A percentile compares a stretch with the other conserved stretches of the same genome.
phyloP scores from a whole-genome alignment of 768 basidiomycete genomes.

The Lactifluus pinguis region DNA sequence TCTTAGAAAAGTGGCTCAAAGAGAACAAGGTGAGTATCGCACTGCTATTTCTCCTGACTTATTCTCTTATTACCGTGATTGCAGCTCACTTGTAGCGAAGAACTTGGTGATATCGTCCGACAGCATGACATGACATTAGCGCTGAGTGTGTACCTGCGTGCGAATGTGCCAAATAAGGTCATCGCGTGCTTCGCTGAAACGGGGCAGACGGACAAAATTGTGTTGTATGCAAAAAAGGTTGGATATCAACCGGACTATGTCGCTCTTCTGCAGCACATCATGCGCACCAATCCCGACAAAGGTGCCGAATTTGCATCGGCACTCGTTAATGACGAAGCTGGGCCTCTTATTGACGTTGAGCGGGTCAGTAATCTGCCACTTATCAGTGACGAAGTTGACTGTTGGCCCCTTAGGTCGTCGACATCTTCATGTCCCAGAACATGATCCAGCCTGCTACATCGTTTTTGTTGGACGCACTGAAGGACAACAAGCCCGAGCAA shows the following conservation, averaged over 20 bases:
- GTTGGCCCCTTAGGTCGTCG: constrained; percentile 60
- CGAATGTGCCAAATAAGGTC: constrained; percentile 97
- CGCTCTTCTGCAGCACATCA: constrained; percentile 87
- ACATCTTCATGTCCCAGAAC: constrained; percentile 99
- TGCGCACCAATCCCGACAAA: constrained; percentile 94
- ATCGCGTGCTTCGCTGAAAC: constrained; percentile 99
- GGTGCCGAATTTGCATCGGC: constrained; percentile 97
- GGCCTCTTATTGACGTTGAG: constrained; percentile 89
- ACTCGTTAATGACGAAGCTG: constrained; percentile 86
- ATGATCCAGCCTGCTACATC: constrained; percentile 99
- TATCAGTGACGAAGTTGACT: not conserved
- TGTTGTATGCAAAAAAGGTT: constrained; percentile 96
- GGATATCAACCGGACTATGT: constrained; percentile 90
- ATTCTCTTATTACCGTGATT: not conserved
- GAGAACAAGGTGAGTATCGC: constrained; percentile 78
- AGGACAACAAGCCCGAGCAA: constrained; percentile 97
- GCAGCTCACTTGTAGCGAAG: constrained; percentile 95
- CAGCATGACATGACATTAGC: constrained; percentile 94
- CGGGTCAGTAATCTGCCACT: constrained; percentile 41
- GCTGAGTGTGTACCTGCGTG: constrained; percentile 92
- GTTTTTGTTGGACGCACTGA: constrained; percentile 93
- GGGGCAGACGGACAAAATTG: constrained; percentile 96
- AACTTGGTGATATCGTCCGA: constrained; percentile 95
- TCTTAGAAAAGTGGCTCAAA: constrained; percentile 98
- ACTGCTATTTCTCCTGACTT: not conserved